phyloP scores from a whole-genome alignment of 305 asterid species.

The Fraxinus sp. region DNA sequence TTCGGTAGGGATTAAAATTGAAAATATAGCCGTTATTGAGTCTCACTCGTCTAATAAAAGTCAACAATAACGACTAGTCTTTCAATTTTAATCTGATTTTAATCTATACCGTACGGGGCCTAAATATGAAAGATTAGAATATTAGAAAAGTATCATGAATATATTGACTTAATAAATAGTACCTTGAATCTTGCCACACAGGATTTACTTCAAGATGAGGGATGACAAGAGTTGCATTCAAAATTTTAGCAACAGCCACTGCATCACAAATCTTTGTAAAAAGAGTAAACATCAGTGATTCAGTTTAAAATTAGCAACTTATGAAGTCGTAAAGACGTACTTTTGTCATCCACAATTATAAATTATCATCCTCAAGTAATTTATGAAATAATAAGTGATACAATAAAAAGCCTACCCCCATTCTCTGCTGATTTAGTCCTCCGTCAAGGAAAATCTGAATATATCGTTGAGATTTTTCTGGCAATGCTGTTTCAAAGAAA shows the following conservation, averaged over 20 bases:
- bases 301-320: neutral
- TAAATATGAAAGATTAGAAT: slow-evolving; percentile 2
- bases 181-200: slow-evolving; percentile 99
- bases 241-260: slow-evolving; percentile 91
- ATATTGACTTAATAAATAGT: slow-evolving; percentile 1
- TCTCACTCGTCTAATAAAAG: no score
- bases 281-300: slow-evolving; percentile 25
- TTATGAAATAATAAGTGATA: neutral
- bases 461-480: slow-evolving; percentile 74
- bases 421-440: slow-evolving; percentile 94
- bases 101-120: no score
- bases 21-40: no score
- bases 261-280: slow-evolving; percentile 87
- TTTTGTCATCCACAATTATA: slow-evolving; percentile 18
- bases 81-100: no score
- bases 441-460: slow-evolving; percentile 96
- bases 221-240: slow-evolving; percentile 91
- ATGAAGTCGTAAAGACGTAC: neutral
- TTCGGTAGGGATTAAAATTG: no score
- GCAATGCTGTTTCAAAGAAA: slow-evolving; percentile 47
- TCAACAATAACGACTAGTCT: no score
- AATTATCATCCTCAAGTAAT: neutral
- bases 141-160: neutral
- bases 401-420: slow-evolving; percentile 67
- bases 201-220: slow-evolving; percentile 93